These are phyloP conservation scores for Barnettozyma pratensis DNA, from an alignment of 805 yeast genomes.

Conservation along the genomic window DNA sequence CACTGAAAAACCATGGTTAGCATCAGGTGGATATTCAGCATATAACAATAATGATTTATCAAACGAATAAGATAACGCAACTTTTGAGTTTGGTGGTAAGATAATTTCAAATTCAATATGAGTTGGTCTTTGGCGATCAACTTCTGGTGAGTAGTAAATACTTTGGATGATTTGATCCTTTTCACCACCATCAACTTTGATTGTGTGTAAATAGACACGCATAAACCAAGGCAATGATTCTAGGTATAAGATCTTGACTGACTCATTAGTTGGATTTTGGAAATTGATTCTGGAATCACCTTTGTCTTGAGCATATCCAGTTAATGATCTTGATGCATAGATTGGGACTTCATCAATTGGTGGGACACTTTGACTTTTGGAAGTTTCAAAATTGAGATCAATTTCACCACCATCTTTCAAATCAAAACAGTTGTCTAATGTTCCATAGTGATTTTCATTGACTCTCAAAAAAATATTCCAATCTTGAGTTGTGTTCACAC, in stretches of 20 bases:
- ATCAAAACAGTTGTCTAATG: conserved; percentile 33
- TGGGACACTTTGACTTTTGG: conserved; percentile 39
- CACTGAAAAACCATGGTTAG: conserved; percentile 94
- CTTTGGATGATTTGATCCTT: conserved; percentile 39
- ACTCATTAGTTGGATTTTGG: conserved; percentile 52
- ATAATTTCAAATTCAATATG: conserved; percentile 66
- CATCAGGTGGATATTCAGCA: conserved; percentile 98
- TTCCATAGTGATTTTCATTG: conserved; percentile 26
- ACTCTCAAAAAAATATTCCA: conserved; percentile 42
- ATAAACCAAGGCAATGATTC: conserved; percentile 94
- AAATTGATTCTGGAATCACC: conserved; percentile 85
- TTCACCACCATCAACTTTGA: conserved; percentile 30
- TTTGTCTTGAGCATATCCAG: conserved; percentile 86
- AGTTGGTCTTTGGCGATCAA: conserved; percentile 75
- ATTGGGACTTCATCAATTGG: conserved; percentile 53
- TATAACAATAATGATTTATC: conserved; percentile 82
- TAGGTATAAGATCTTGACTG: conserved; percentile 54
- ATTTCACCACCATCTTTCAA: conserved; percentile 21
- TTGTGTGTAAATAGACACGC: conserved; percentile 72
- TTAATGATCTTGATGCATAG: conserved; percentile 73
- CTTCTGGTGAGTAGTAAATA: conserved; percentile 67
- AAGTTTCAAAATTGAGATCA: conserved; percentile 32
- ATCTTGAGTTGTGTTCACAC: conserved; percentile 36
- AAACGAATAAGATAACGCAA: conserved; percentile 67
- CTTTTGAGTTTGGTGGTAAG: conserved; percentile 59